phyloP scores from a whole-genome alignment of 1,284 basidiomycete species.

The Tilletiaria anomala region DNA sequence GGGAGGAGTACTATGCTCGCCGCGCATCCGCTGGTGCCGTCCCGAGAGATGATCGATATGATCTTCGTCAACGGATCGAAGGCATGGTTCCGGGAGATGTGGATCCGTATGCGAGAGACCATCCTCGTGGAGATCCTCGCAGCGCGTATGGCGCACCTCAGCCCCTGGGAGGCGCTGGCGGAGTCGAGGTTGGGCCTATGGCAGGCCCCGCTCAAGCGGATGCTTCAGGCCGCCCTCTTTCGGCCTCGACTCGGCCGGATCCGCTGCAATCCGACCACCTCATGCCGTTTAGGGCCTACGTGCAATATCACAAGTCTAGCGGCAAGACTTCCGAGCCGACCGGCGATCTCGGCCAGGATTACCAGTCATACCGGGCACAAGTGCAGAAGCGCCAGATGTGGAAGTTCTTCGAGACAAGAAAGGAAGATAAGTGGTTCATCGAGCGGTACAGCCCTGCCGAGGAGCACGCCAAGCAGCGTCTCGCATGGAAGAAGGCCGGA shows the following conservation, averaged over 20 bases:
- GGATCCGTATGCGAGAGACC: not conserved
- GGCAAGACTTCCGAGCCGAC: not conserved
- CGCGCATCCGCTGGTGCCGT: not conserved
- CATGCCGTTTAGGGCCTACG: not conserved
- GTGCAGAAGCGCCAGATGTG: not conserved
- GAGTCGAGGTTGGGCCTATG: too few relatives aligned
- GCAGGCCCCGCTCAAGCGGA: too few relatives aligned
- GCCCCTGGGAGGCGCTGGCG: too few relatives aligned
- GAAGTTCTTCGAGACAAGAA: not conserved
- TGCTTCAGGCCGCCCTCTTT: not conserved
- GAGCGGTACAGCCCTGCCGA: constrained; percentile 24
- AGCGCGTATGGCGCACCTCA: not conserved
- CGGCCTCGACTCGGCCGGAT: not conserved
- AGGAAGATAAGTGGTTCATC: constrained; percentile 26
- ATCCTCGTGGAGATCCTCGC: not conserved
- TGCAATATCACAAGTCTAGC: not conserved
- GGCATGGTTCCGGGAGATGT: not conserved
- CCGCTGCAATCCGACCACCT: not conserved
- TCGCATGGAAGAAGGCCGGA: constrained; percentile 13
- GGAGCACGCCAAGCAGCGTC: constrained; percentile 9
- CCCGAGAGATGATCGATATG: not conserved
- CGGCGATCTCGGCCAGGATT: not conserved
- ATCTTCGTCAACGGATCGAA: not conserved
- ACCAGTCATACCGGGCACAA: not conserved
- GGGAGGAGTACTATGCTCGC: not conserved